Percentiles rank a stretch among this genome's conserved stretches.
Evolutionary conservation across 192 early-diverging fungal species (phyloP).

Genomic region (Podila epicladia): DNA sequence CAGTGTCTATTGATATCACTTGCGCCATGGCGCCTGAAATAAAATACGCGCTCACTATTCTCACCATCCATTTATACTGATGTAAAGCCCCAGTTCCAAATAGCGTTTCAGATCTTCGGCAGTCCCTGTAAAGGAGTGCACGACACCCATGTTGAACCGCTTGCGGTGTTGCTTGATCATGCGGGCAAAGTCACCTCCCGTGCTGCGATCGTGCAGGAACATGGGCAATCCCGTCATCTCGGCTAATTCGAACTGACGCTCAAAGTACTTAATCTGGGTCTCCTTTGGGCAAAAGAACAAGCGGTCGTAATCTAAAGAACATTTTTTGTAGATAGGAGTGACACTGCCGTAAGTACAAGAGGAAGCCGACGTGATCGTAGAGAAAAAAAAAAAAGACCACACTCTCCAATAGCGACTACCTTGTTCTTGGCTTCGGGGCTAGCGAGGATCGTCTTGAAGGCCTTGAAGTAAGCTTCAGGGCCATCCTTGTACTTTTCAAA

Average conservation of each 20-base stretch:
- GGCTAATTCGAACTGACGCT: conserved; percentile 82
- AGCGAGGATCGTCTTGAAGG: conserved; percentile 55
- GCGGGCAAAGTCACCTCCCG: conserved; percentile 77
- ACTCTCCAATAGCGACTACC: conserved; percentile 95
- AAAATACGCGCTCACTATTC: background rate
- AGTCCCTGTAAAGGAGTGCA: conserved; percentile 91
- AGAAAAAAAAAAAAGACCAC: conserved; percentile 57
- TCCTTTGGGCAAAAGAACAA: conserved; percentile 83
- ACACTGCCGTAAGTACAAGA: background rate
- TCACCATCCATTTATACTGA: conserved; percentile 94
- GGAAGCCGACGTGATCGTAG: no score
- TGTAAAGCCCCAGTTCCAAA: conserved; percentile 78
- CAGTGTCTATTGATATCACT: no score
- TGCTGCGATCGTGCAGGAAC: conserved; percentile 93
- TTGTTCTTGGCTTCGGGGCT: conserved; percentile 53
- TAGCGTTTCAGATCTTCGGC: conserved; percentile 69
- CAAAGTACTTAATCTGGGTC: conserved; percentile 82
- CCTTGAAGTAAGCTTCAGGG: conserved; percentile 70
- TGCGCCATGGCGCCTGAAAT: no score
- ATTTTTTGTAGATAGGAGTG: background rate
- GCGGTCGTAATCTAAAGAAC: conserved; percentile 87
- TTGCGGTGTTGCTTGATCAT: conserved; percentile 69
- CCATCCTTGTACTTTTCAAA: conserved; percentile 66
- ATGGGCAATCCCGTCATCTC: conserved; percentile 81
- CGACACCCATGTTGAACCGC: conserved; percentile 76